Conservation (phyloP, 2,329 filamentous ascomycete species). For the Aciculosporium take region DNA sequence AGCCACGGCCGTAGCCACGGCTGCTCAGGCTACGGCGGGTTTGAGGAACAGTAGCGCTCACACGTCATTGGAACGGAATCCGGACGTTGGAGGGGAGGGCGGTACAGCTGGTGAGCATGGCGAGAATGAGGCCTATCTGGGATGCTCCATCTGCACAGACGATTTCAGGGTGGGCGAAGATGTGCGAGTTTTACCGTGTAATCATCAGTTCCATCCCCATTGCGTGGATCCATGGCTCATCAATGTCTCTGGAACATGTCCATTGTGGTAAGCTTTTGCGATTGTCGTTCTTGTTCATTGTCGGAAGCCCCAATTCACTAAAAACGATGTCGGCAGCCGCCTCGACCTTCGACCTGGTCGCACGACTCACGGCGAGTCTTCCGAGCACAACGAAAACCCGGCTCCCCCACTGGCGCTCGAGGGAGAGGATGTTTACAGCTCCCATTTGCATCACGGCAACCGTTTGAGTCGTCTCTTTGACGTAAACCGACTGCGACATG, state of each 20-base stretch:
- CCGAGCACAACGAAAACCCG: conserved; percentile 13
- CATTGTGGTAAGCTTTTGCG: conserved; percentile 42
- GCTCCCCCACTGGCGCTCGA: conserved; percentile 30
- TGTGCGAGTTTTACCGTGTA: conserved; percentile 51
- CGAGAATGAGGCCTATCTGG: conserved; percentile 26
- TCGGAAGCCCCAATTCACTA: neutral
- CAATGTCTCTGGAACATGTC: conserved; percentile 56
- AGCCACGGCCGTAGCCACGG: no score
- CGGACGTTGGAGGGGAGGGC: conserved; percentile 2
- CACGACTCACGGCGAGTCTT: conserved; percentile 8
- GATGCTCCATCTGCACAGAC: conserved; percentile 56
- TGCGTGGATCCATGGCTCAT: conserved; percentile 59
- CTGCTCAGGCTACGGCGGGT: conserved; percentile 2
- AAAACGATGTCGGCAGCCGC: conserved; percentile 26
- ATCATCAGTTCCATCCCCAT: conserved; percentile 52
- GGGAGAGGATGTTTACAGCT: conserved; percentile 18
- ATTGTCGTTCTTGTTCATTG: neutral
- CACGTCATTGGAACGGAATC: conserved; percentile 5
- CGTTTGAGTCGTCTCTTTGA: conserved; percentile 41
- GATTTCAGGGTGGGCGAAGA: conserved; percentile 54
- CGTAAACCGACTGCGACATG: conserved; percentile 40
- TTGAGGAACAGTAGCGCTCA: conserved; percentile 1
- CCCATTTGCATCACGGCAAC: conserved; percentile 22
- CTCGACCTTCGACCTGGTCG: conserved; percentile 36
- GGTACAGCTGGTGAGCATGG: neutral